Evolutionary conservation across 2,329 filamentous ascomycete genomes (phyloP).

Genomic region (Hypomyces perniciosus): DNA sequence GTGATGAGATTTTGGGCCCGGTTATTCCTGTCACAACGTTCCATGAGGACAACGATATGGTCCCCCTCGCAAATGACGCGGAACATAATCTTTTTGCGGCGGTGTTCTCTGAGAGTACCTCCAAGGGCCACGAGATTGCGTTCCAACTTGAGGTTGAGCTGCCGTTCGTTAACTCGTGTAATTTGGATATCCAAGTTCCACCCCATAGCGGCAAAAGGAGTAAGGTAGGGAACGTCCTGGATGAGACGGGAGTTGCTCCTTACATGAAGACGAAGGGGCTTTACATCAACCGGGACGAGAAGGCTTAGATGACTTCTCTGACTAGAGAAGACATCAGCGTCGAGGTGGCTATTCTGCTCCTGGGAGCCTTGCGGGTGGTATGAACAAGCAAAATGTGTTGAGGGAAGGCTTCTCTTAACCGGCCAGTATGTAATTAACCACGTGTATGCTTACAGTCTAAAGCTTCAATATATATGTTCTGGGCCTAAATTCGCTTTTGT

Average conservation of each 20-base stretch:
- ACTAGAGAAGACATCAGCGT: too few species aligned
- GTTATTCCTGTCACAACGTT: conserved; percentile 38
- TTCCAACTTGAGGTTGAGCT: conserved; percentile 55
- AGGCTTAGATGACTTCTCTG: conserved; percentile 19
- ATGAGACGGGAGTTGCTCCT: conserved; percentile 38
- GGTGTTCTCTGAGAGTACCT: conserved; percentile 56
- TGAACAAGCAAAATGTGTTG: too few species aligned
- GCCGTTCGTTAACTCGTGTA: conserved; percentile 47
- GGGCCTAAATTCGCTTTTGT: too few species aligned
- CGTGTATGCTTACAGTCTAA: too few species aligned
- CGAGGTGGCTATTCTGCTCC: too few species aligned
- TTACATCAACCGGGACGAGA: conserved; percentile 37
- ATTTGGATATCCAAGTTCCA: conserved; percentile 38
- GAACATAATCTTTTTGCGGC: conserved; percentile 57
- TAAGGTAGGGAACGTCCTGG: conserved; percentile 41
- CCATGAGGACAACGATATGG: conserved; percentile 36
- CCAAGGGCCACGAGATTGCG: conserved; percentile 41
- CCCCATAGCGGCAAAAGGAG: conserved; percentile 45
- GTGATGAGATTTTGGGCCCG: conserved; percentile 43
- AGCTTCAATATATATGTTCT: too few species aligned
- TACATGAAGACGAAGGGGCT: conserved; percentile 41
- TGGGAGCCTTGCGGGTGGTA: too few species aligned
- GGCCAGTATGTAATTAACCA: too few species aligned
- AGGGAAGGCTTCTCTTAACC: too few species aligned
- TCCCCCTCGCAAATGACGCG: conserved; percentile 43